Base-by-base conservation (phyloP, 176 grass and related monocot species). In the Musa schizocarpa region DNA sequence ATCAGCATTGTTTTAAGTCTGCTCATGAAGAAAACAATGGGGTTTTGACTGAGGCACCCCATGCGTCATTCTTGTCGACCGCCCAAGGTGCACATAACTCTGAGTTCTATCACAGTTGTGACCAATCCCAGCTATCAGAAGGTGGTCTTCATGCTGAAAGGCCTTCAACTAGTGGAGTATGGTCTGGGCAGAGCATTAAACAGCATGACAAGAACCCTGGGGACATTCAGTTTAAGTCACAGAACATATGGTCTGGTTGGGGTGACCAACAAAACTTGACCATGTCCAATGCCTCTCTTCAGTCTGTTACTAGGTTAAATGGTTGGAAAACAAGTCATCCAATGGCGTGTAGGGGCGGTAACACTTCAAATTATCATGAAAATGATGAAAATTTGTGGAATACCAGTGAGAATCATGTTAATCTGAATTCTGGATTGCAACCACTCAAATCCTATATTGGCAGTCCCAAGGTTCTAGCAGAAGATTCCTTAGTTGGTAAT, bases 261-360 rank as follows among this genome's bases (percentile, higher is more conserved):
- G 22, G 51, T 73, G 24, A 20, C 26, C 78, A 51, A 23, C 78
- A 72, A 23, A 73, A 80, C 9, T 26, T 73, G 69, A 48, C 56
- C 55, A 50, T 50, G 9, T 21, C 54, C 23, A 72, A 50, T 73
- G 21, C 64, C 8, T 8, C 43, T 80, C 17, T 49, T 52, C 68
- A 73, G 57, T 48, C 69, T 16, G 17, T 3, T 73, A 63, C 63
- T 63, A 80, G 16, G 65, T 21, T 17, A 53, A 57, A 52, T 80
- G n/a, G 58, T 7, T 62, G 78, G 56, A 80, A 52, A 25, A 17
- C 69, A 21, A 80, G 50, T 73, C 12, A 54, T 77, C 12, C 52
- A 26, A 63, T 17, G 34, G 61, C 17, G 25, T 9, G 8, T 52
- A 43, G 64, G 11, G 65, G 77, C 26, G 21, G 14, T 57, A 49